Conservation (phyloP, 179 eudicot genomes). For the Dionaea muscipula region DNA sequence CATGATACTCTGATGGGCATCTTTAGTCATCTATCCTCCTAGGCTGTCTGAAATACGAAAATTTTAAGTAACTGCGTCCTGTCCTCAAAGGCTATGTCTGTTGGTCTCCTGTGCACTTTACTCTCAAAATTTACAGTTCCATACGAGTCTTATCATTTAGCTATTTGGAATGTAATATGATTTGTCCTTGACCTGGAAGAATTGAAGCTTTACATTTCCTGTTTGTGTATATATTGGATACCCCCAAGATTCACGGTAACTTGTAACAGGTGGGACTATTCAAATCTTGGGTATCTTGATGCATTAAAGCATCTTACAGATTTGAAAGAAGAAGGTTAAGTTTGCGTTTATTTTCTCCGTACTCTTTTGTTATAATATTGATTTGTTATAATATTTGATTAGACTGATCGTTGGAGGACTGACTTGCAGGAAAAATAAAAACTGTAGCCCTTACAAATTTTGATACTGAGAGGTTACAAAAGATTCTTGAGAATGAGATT, state of each 20-base stretch:
- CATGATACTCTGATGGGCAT: no score
- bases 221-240: no score
- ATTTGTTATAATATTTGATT: neutral
- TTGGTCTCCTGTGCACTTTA: no score
- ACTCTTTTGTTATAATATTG: neutral
- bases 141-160: no score
- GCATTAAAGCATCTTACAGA: constrained; percentile 95
- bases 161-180: no score
- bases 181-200: no score
- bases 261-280: constrained; percentile 85
- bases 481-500: constrained; percentile 75
- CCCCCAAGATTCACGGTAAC: constrained; percentile 1
- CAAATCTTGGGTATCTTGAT: constrained; percentile 89
- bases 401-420: neutral
- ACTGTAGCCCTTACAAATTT: constrained; percentile 93
- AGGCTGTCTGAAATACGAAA: no score
- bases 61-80: no score
- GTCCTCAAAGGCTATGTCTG: no score
- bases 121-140: no score
- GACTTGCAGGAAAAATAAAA: constrained; percentile 73
- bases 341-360: neutral
- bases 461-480: constrained; percentile 67
- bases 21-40: no score
- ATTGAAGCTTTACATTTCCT: no score
- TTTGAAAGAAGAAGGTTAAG: constrained; percentile 79